A percentile compares a stretch with the other conserved stretches of the same genome.
These are phyloP conservation scores for Suillus sp. DNA, from an alignment of 768 basidiomycete genomes.

Conservation along the genomic window DNA sequence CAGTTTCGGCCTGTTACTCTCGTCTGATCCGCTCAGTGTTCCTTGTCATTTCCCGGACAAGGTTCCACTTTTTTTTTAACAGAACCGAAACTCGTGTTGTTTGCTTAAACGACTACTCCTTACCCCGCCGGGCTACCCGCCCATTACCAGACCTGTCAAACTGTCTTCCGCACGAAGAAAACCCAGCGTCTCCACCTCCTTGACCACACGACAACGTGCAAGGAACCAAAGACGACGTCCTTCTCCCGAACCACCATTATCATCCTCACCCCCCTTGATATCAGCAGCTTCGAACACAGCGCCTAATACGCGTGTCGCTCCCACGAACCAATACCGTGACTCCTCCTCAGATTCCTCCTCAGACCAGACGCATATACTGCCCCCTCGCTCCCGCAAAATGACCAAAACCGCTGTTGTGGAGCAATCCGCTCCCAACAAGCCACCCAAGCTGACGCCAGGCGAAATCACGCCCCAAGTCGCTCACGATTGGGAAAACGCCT, in stretches of 20 bases:
- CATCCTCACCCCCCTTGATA: neutral
- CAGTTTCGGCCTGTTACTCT: neutral
- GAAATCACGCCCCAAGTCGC: too few relatives aligned
- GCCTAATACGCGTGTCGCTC: accelerated
- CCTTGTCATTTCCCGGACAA: neutral
- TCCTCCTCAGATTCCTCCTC: neutral
- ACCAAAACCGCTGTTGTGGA: neutral
- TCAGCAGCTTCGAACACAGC: neutral
- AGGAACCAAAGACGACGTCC: neutral
- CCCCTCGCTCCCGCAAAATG: neutral
- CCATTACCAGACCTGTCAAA: neutral
- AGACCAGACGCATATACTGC: neutral
- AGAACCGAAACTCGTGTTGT: neutral
- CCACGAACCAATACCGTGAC: accelerated
- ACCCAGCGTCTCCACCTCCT: accelerated
- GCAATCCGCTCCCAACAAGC: too few relatives aligned
- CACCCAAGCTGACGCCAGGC: too few relatives aligned
- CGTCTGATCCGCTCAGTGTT: neutral
- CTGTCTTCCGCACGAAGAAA: neutral
- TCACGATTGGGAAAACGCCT: too few relatives aligned
- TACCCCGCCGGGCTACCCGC: neutral
- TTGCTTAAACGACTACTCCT: neutral
- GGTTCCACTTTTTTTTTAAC: slow-evolving; percentile 5
- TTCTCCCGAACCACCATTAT: neutral
- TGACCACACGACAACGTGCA: neutral